Base-by-base conservation (phyloP, 805 yeast species). In the Kurtzmaniella fragi region DNA sequence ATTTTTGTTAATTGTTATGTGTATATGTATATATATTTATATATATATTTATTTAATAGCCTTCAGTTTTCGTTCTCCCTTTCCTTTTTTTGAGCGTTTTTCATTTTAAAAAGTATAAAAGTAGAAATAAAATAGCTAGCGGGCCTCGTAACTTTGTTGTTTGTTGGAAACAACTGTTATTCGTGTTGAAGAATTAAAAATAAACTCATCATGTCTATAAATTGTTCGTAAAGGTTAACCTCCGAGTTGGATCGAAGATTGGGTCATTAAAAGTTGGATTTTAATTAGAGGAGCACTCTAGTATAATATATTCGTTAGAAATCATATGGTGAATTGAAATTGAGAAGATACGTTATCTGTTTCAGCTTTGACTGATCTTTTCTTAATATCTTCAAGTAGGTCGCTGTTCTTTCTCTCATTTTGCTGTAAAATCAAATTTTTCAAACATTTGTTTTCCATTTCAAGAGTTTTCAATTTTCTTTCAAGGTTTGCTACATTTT, bases 381-480 rank as follows among this genome's bases (percentile, higher is more conserved):
- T 71, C 44, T 71, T 71, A 39, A 79, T 62, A 40, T 57, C 57
- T 50, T 77, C 82, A 39, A 79, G 63, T 42, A 78, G 77, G 42
- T 73, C 77, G 17, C 67, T 61, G 39, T 75, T 77, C 38, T 73
- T 59, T 45, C 73, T 71, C 40, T 77, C 79, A 39, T 84, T 83
- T 53, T 87, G 84, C 60, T 88, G 91, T 33, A 84, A 82, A 17
- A 91, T 90, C 49, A 93, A 67, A 56, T 84, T 84, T 64, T 86
- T 78, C 50, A 91, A 71, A 60, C 95, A 72, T 54, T 80, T 77
- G 65, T 91, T 91, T 64, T 91, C 99, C 95, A 88, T 87, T 63
- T 90, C 95, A 47, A 91, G 66, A 40, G 91, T 86, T 59, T 81
- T 81, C 42, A 93, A 78, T 54, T 80, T 80, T 53, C 76, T 72